These are phyloP conservation scores for Triticum monococcum DNA, from an alignment of 176 grass and related monocot genomes.

Conservation along the genomic window DNA sequence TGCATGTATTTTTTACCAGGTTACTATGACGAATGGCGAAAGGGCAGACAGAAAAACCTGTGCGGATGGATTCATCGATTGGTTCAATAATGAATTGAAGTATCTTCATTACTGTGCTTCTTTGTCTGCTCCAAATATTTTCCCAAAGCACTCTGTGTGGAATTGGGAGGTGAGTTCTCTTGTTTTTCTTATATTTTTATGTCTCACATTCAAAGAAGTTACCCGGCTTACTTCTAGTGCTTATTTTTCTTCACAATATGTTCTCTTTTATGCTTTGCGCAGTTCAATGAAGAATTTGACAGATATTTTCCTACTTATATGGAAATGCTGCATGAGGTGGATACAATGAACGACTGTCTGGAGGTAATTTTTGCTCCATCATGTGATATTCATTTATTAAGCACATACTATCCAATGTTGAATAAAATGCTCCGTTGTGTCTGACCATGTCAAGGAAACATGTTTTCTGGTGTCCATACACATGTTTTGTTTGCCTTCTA, in stretches of 20 bases:
- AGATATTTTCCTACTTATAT: constrained; percentile 15
- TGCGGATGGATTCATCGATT: background rate
- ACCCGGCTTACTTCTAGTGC: background rate
- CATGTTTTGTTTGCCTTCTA: too few species aligned
- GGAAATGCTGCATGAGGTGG: constrained; percentile 12
- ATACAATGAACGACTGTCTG: constrained; percentile 12
- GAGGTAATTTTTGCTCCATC: background rate
- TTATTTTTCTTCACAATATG: background rate
- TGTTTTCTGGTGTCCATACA: too few species aligned
- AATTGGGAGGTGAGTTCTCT: constrained; percentile 23
- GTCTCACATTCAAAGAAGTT: background rate
- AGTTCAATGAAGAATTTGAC: constrained; percentile 24
- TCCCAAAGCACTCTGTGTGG: background rate
- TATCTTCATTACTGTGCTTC: background rate
- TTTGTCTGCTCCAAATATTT: background rate
- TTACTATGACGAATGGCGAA: background rate
- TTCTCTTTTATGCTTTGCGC: background rate
- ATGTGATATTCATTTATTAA: background rate
- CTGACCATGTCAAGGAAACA: background rate
- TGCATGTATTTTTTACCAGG: constrained; percentile 1
- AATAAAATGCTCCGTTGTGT: background rate
- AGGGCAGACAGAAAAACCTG: background rate
- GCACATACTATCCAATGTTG: too few species aligned
- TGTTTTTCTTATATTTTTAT: background rate
- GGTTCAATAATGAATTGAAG: background rate